Evolutionary conservation across 192 early-diverging fungal species (phyloP).

Genomic region (Mortierella antarctica): DNA sequence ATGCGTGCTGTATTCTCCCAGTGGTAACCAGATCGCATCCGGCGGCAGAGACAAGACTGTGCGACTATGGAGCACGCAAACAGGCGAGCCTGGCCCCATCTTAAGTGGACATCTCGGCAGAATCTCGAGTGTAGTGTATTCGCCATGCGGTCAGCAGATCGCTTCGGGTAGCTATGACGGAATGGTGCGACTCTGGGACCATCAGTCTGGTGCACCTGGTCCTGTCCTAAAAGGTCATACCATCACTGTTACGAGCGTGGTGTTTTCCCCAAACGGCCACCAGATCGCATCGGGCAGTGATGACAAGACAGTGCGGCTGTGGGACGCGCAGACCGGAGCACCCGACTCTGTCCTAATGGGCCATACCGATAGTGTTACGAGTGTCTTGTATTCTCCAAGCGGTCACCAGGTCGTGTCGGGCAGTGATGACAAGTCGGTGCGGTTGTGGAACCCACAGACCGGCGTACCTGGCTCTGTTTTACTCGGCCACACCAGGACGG

Average conservation of each 20-base stretch:
- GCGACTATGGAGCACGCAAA: background rate
- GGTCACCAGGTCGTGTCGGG: background rate
- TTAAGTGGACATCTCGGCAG: background rate
- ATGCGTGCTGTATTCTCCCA: background rate
- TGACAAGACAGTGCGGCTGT: background rate
- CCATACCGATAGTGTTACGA: background rate
- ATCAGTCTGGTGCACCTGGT: background rate
- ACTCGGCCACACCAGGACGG: background rate
- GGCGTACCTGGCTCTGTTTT: background rate
- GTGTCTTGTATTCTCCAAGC: background rate
- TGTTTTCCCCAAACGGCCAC: conserved; percentile 1
- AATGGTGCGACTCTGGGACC: conserved; percentile 3
- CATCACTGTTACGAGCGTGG: background rate
- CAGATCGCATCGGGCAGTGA: background rate
- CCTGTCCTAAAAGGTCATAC: background rate
- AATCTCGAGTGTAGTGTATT: background rate
- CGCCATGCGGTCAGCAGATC: conserved; percentile 3
- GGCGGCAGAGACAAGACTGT: conserved; percentile 6
- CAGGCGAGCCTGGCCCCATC: background rate
- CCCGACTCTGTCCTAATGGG: background rate
- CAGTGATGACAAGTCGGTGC: conserved; percentile 2
- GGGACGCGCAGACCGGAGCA: conserved; percentile 2
- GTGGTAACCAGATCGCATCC: background rate
- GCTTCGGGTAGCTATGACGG: background rate
- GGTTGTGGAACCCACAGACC: background rate